Conservation (phyloP, 192 early-diverging fungal species). For the Linnemannia elongata region DNA sequence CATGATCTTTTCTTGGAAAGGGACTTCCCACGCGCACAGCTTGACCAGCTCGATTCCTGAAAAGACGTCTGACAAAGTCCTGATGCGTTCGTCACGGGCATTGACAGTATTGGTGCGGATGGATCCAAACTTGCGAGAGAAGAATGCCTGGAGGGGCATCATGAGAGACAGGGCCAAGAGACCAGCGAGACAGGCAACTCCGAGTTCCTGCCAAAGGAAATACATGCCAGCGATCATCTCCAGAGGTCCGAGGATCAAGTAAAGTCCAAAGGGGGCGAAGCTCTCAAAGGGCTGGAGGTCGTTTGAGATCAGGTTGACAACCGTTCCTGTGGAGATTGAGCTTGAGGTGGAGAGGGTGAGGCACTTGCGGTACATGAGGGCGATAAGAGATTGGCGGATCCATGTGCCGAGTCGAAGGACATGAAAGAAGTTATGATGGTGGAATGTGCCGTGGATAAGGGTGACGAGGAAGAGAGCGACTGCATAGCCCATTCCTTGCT, state of each 20-base stretch:
- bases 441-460: constrained; percentile 18
- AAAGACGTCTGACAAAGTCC: constrained; percentile 27
- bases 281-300: constrained; percentile 37
- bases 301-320: constrained; percentile 48
- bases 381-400: constrained; percentile 9
- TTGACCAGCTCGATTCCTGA: constrained; percentile 36
- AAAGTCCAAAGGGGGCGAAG: constrained; percentile 14
- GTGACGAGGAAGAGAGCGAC: constrained; percentile 16
- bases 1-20: constrained; percentile 23
- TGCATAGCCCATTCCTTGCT: constrained; percentile 27
- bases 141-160: constrained; percentile 13
- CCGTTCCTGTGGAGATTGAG: constrained; percentile 40
- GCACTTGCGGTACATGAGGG: constrained; percentile 49
- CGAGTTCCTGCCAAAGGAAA: constrained; percentile 23
- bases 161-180: constrained; percentile 11
- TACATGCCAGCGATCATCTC: constrained; percentile 15
- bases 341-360: constrained; percentile 37
- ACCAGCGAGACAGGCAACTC: constrained; percentile 15
- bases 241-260: constrained; percentile 19
- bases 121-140: background rate
- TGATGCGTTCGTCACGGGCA: constrained; percentile 18
- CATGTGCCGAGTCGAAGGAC: constrained; percentile 21
- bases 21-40: constrained; percentile 35
- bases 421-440: constrained; percentile 27
- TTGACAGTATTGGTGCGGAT: constrained; percentile 14